These are phyloP conservation scores for Wickerhamiella spandovensis DNA, from an alignment of 805 yeast species.

Conservation along the genomic window DNA sequence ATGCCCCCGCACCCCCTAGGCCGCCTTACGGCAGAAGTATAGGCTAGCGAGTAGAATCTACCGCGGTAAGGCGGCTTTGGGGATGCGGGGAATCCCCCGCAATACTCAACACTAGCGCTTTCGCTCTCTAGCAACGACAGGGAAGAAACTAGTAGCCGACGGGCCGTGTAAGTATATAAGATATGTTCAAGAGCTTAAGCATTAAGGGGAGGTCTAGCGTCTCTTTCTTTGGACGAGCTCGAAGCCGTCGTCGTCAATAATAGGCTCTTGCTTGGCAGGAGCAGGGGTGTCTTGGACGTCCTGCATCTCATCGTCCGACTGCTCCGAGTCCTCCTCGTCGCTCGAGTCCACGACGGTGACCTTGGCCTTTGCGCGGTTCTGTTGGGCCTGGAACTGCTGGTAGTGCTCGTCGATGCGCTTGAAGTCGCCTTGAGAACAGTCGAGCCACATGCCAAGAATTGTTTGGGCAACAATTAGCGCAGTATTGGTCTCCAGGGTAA, in stretches of 20 bases:
- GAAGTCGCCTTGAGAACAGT: slow-evolving; percentile 43
- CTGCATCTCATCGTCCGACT: slow-evolving; percentile 30
- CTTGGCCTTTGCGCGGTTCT: slow-evolving; percentile 32
- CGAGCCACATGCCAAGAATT: slow-evolving; percentile 51
- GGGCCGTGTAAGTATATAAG: no score
- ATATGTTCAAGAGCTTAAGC: no score
- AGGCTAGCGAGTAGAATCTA: no score
- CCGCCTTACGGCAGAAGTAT: no score
- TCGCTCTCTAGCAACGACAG: no score
- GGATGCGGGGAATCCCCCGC: no score
- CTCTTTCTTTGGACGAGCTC: slow-evolving; percentile 67
- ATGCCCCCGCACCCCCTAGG: no score
- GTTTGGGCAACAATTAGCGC: slow-evolving; percentile 60
- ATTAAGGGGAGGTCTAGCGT: slow-evolving; percentile 19
- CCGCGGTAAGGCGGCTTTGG: no score
- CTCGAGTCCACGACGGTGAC: slow-evolving; percentile 36
- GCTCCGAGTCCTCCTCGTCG: slow-evolving; percentile 34
- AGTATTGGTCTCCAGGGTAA: slow-evolving; percentile 76
- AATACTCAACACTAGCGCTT: no score
- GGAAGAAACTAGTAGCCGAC: no score
- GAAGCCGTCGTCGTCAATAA: slow-evolving; percentile 90
- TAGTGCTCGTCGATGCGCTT: slow-evolving; percentile 46
- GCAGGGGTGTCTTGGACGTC: slow-evolving; percentile 26
- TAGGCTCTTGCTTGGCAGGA: slow-evolving; percentile 38
- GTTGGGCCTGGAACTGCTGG: slow-evolving; percentile 31